Evolutionary conservation across 75 land plant genomes (phyloP), one percentile per base, ranked within the genome.

Genomic region (Pinus albicaulis): DNA sequence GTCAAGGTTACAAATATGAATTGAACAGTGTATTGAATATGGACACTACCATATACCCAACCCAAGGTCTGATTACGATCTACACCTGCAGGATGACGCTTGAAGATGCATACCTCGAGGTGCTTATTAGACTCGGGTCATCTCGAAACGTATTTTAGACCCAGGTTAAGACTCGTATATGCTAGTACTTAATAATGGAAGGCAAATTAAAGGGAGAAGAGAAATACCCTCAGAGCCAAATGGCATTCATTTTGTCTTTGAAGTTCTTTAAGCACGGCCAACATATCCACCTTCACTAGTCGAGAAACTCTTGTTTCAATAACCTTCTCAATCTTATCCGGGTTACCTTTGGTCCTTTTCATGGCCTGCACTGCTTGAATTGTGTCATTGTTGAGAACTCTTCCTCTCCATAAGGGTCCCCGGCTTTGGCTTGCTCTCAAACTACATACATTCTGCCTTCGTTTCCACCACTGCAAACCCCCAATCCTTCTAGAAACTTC

Each of bases 221-320:
- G 44, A 44, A 44, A 44, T 44, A 94, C 94, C 92, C 83, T 75
- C 76, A 90, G 87, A 41, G 94, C 89, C 20, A 94, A 77, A 6
- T 92, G 85, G 61, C 84, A 80, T 76, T 94, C 90, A 71, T 90
- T 83, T 76, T 90, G 94, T 26, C 94, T 86, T 52, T 84, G 86
- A 57, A 94, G 84, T 83, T 92, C 98, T 14, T 76, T 76, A 76
- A 94, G 83, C 23, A 79, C 74, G 23, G 86, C 89, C 7, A 92
- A 55, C 16, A 85, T 73, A 71, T 94, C 98, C 19, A 90, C 74
- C 76, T 92, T 94, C 59, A 94, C 56, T 12, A 94, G 83, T 74
- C 98, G 91, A 56, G 62, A 16, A 58, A 90, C 56, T n/a, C 80
- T 87, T 17, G 59, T 71, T 11, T 55, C 36, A 73, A 90, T 69